phyloP scores from a whole-genome alignment of 2,329 filamentous ascomycete species.

The Xylaria sp. region DNA sequence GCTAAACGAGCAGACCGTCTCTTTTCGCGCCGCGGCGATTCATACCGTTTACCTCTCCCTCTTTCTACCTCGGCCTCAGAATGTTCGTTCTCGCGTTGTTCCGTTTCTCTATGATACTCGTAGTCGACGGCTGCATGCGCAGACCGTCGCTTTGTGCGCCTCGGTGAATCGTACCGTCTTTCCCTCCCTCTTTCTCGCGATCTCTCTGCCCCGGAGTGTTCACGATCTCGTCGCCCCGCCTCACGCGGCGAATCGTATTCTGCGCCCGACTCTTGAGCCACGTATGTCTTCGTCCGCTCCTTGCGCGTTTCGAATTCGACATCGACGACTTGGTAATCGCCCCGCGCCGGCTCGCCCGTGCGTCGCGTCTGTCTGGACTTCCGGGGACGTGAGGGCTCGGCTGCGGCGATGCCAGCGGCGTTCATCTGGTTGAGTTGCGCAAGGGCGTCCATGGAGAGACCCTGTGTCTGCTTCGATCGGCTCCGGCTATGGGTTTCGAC shows the following conservation, averaged over 20 bases:
- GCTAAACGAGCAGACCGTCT: conserved; percentile 10
- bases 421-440: conserved; percentile 62
- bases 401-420: conserved; percentile 32
- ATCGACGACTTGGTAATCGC: conserved; percentile 22
- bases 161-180: conserved; percentile 10
- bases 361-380: conserved; percentile 39
- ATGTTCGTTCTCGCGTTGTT: conserved; percentile 20
- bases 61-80: conserved; percentile 15
- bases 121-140: conserved; percentile 14
- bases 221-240: conserved; percentile 20
- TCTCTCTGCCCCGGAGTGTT: conserved; percentile 19
- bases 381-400: conserved; percentile 35
- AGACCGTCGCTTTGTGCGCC: conserved; percentile 19
- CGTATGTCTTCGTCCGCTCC: conserved; percentile 18
- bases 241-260: conserved; percentile 23
- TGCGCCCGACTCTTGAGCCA: conserved; percentile 21
- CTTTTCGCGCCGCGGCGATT: conserved; percentile 20
- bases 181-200: background rate
- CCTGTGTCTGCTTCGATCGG: conserved; percentile 26
- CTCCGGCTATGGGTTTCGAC: conserved; percentile 32
- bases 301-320: conserved; percentile 32
- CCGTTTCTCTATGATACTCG: conserved; percentile 13
- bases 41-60: background rate
- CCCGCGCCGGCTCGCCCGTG: conserved; percentile 30
- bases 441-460: conserved; percentile 51